Base-by-base conservation (phyloP, 257 asterid species). In the Dorcoceras hygrometricum region DNA sequence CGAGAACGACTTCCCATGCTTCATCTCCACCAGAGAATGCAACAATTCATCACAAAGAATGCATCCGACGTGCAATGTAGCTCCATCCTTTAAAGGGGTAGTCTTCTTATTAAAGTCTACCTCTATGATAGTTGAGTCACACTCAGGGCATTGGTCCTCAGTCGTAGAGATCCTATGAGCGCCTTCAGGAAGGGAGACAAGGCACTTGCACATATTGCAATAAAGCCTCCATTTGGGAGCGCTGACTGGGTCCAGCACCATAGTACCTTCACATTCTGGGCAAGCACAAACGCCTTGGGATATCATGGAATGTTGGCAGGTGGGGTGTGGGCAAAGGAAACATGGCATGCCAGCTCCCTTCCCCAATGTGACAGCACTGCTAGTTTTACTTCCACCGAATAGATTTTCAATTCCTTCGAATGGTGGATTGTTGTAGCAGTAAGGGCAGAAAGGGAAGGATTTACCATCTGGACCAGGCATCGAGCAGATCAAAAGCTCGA, bases 321-420 rank as follows among this genome's bases (percentile, higher is more conserved):
- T 84, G 3, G 97, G 92, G 72, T 91, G 97, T 34, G 96, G 97
- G 73, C 97, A 91, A 59, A 86, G 96, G 84, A 85, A 86, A 69
- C 97, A 91, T 19, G 97, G 95, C 97, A 91, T 91, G 57, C 97
- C 97, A 3, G 80, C 95, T 62, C 97, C 97, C 77, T 91, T 91
- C 24, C 97, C 91, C 51, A 69, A 50, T 68, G 78, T 81, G 46
- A 31, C 74, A 20, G 87, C 71, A 50, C 75, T 83, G 10, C 75
- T 83, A 4, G 77, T 70, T 77, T 83, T 90, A 62, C 87, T 39
- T 68, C 82, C 83, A 4, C 97, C 96, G 23, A 77, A 88, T 74
- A 88, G 63, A 27, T 83, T 75, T 14, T 74, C 80, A 2, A 90
- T 83, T 68, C 88, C 93, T 81, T 88, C 97, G 63, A 88, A 91